These are phyloP conservation scores for Cryptococcus sp. DNA, from an alignment of 1,284 basidiomycete species.

Conservation along the genomic window DNA sequence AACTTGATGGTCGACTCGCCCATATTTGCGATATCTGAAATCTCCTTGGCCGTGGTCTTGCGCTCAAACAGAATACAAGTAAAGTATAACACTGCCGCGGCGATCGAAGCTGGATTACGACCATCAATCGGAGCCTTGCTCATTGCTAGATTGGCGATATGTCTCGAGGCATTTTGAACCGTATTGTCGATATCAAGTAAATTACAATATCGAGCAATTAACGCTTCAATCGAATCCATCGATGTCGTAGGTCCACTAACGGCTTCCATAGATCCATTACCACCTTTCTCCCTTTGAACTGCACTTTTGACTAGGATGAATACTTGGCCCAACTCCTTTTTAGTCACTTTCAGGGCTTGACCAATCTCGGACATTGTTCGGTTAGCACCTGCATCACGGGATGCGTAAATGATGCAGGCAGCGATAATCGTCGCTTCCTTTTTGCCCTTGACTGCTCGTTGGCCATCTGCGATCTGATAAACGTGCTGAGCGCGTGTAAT, in stretches of 20 bases:
- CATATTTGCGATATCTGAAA: slow-evolving; percentile 92
- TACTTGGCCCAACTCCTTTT: slow-evolving; percentile 91
- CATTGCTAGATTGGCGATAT: slow-evolving; percentile 76
- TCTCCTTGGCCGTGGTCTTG: slow-evolving; percentile 72
- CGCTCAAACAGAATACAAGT: slow-evolving; percentile 76
- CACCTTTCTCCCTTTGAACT: slow-evolving; percentile 12
- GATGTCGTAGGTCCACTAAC: slow-evolving; percentile 32
- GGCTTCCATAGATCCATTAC: slow-evolving; percentile 7
- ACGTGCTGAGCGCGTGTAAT: slow-evolving; percentile 73
- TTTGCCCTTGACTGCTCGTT: slow-evolving; percentile 87
- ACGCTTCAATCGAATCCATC: slow-evolving; percentile 67
- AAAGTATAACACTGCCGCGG: slow-evolving; percentile 92
- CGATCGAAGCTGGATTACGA: slow-evolving; percentile 90
- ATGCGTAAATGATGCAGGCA: slow-evolving; percentile 97
- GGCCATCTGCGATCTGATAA: slow-evolving; percentile 91
- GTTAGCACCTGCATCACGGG: slow-evolving; percentile 86
- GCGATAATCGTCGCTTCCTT: slow-evolving; percentile 85
- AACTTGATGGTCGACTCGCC: slow-evolving; percentile 94
- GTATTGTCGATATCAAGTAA: slow-evolving; percentile 52
- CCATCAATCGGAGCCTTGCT: slow-evolving; percentile 86
- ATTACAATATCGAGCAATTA: slow-evolving; percentile 91
- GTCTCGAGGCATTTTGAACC: slow-evolving; percentile 60
- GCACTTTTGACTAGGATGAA: slow-evolving; percentile 58
- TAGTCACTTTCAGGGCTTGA: slow-evolving; percentile 85
- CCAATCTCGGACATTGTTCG: slow-evolving; percentile 96